These are phyloP conservation scores for Penicillium sp. DNA, from an alignment of 2,329 filamentous ascomycete species.

Conservation along the genomic window DNA sequence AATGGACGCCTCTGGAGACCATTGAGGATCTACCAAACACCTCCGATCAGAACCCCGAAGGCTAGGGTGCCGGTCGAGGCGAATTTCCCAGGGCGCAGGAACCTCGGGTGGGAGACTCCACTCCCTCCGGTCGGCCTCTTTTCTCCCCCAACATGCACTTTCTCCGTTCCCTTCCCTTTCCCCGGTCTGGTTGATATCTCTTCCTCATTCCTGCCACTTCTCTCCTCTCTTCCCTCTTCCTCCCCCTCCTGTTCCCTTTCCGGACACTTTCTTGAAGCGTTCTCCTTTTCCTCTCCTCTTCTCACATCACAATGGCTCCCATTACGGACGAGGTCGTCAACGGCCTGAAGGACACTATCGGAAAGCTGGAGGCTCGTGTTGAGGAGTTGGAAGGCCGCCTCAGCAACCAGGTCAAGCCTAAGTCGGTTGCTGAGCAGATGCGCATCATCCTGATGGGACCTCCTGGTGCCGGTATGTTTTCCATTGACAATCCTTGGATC, in stretches of 20 bases:
- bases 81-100: too few relatives aligned
- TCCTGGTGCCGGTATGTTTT: conserved; percentile 86
- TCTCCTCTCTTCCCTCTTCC: conserved; percentile 25
- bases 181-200: too few relatives aligned
- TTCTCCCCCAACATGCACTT: too few relatives aligned
- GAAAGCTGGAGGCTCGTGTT: conserved; percentile 75
- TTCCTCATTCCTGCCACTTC: too few relatives aligned
- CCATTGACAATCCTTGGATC: conserved; percentile 12
- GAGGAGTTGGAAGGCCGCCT: conserved; percentile 72
- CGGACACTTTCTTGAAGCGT: too few relatives aligned
- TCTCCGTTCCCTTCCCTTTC: too few relatives aligned
- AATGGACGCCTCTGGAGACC: too few relatives aligned
- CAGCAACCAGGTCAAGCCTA: conserved; percentile 40
- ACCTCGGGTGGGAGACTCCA: too few relatives aligned
- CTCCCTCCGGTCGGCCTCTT: too few relatives aligned
- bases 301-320: conserved; percentile 63
- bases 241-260: conserved; percentile 16
- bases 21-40: too few relatives aligned
- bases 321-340: conserved; percentile 72
- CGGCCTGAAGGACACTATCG: conserved; percentile 73
- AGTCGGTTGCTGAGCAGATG: conserved; percentile 55
- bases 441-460: conserved; percentile 97
- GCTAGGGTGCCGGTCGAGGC: too few relatives aligned
- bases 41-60: too few relatives aligned
- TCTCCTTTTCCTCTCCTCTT: conserved; percentile 15